Evolutionary conservation across 2,329 filamentous ascomycete species (phyloP).

Genomic region (Cercospora berteroae): DNA sequence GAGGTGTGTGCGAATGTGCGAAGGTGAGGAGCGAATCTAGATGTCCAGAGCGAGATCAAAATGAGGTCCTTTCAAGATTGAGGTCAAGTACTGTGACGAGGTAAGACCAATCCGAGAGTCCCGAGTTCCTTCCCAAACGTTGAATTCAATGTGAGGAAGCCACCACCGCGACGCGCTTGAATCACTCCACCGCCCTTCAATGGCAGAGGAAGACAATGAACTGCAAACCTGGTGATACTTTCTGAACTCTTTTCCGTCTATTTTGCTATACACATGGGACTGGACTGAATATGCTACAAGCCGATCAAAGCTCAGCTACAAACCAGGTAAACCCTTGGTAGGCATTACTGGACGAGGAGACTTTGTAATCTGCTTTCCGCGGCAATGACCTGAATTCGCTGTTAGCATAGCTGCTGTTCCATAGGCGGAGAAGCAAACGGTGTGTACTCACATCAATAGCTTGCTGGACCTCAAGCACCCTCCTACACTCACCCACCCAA

Average conservation of each 20-base stretch:
- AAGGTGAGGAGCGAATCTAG: too few species aligned
- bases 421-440: neutral
- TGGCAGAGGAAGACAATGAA: neutral
- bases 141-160: too few species aligned
- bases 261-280: conserved; percentile 23
- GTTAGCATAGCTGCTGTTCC: neutral
- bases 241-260: neutral
- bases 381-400: conserved; percentile 67
- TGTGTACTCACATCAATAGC: conserved; percentile 77
- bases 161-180: too few species aligned
- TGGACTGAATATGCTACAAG: conserved; percentile 22
- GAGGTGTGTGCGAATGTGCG: too few species aligned
- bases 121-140: too few species aligned
- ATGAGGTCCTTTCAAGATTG: too few species aligned
- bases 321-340: neutral
- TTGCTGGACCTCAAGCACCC: conserved; percentile 92
- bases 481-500: conserved; percentile 87
- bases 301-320: neutral
- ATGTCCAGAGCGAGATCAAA: too few species aligned
- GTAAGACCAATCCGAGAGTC: too few species aligned
- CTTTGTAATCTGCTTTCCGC: conserved; percentile 88
- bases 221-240: neutral
- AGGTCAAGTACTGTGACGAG: too few species aligned
- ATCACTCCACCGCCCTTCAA: too few species aligned
- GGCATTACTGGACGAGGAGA: conserved; percentile 69